Conservation (phyloP, 140 eudicot genomes). For the Cichorium intybus region DNA sequence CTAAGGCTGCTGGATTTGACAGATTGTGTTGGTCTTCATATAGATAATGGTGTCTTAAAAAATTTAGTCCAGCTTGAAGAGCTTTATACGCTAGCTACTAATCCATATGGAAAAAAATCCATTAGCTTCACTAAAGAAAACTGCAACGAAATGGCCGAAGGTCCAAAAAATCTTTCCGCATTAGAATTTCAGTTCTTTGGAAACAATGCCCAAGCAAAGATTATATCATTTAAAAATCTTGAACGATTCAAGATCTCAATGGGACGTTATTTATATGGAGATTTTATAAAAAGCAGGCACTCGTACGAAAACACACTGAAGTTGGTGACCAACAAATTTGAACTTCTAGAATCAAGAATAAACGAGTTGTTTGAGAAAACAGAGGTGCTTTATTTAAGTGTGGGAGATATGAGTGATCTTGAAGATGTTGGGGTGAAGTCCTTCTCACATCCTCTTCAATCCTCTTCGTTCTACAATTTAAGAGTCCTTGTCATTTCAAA, state of each 20-base stretch:
- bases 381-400: too few relatives aligned
- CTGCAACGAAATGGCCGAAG: not conserved
- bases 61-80: not conserved
- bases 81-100: not conserved
- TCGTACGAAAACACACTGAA: not conserved
- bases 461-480: not conserved
- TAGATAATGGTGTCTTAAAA: too few relatives aligned
- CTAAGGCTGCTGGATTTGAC: too few relatives aligned
- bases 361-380: too few relatives aligned
- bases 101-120: too few relatives aligned
- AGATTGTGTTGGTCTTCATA: too few relatives aligned
- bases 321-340: not conserved
- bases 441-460: not conserved
- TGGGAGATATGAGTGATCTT: too few relatives aligned
- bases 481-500: not conserved
- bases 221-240: not conserved
- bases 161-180: not conserved
- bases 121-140: not conserved
- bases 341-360: too few relatives aligned
- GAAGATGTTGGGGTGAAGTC: not conserved
- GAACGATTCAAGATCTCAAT: not conserved
- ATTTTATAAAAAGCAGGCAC: not conserved
- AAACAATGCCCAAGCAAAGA: not conserved
- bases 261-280: not conserved
- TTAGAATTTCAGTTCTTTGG: not conserved